A percentile compares a stretch with the other conserved stretches of the same genome.
These are phyloP conservation scores for Trichoderma polysporum DNA, from an alignment of 2,329 filamentous ascomycete species.

Conservation along the genomic window DNA sequence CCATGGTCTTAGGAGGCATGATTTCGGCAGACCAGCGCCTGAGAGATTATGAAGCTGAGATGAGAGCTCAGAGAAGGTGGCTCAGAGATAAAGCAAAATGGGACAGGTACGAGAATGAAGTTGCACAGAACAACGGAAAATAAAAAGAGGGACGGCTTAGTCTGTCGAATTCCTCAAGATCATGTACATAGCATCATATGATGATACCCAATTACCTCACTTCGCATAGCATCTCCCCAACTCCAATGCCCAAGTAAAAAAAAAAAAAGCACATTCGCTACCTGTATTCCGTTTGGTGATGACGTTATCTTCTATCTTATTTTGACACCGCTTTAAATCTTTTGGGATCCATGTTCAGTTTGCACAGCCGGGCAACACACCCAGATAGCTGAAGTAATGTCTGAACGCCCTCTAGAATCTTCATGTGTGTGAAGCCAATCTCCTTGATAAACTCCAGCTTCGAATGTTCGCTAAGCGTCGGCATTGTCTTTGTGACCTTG, in stretches of 20 bases:
- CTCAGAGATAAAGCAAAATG: constrained; percentile 66
- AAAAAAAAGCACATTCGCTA: constrained; percentile 32
- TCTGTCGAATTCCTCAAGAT: not conserved
- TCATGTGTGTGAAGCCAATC: constrained; percentile 99
- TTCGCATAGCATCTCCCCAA: constrained; percentile 22
- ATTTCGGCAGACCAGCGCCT: constrained; percentile 71
- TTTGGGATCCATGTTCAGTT: constrained; percentile 93
- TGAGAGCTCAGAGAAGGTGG: constrained; percentile 64
- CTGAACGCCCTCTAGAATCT: constrained; percentile 95
- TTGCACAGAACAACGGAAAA: constrained; percentile 44
- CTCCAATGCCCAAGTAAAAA: constrained; percentile 39
- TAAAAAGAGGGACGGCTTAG: constrained; percentile 20
- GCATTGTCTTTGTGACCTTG: constrained; percentile 93
- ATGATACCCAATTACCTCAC: constrained; percentile 17
- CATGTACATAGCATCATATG: constrained; percentile 18
- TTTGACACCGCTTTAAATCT: constrained; percentile 58
- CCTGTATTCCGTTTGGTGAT: constrained; percentile 12
- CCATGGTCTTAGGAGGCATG: constrained; percentile 77
- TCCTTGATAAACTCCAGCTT: constrained; percentile 98
- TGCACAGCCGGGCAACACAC: constrained; percentile 86
- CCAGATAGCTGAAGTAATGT: constrained; percentile 91
- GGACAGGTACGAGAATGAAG: constrained; percentile 65
- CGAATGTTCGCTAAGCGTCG: constrained; percentile 85
- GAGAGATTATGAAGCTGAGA: constrained; percentile 63
- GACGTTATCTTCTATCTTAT: constrained; percentile 25